These are phyloP conservation scores for Coemansia sp. DNA, from an alignment of 192 early-diverging fungal genomes.

Conservation along the genomic window DNA sequence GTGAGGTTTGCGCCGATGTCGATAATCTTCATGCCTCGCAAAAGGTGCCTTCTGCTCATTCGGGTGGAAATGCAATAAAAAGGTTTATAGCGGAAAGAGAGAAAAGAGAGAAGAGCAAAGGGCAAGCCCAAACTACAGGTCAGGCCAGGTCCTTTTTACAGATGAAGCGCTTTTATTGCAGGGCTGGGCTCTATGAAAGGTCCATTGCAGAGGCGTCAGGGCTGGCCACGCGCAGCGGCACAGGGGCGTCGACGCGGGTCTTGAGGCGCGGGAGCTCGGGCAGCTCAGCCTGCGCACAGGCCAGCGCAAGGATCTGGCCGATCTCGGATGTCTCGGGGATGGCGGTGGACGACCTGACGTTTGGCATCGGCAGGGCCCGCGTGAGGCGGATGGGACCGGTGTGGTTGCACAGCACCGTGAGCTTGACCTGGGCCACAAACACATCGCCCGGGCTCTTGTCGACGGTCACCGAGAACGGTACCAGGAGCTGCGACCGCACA, in stretches of 20 bases:
- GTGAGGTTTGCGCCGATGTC: constrained; percentile 92
- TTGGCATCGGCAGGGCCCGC: constrained; percentile 65
- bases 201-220: constrained; percentile 26
- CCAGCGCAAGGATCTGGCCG: constrained; percentile 45
- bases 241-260: constrained; percentile 24
- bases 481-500: constrained; percentile 62
- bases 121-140: no score
- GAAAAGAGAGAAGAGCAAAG: neutral
- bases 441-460: constrained; percentile 53
- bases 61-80: neutral
- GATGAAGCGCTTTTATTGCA: no score
- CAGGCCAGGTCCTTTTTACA: no score
- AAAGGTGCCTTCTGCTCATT: neutral
- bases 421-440: constrained; percentile 74
- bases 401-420: constrained; percentile 64
- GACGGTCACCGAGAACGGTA: constrained; percentile 62
- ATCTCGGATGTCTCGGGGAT: constrained; percentile 53
- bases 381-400: constrained; percentile 70
- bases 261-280: constrained; percentile 51
- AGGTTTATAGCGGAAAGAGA: neutral
- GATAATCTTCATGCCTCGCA: constrained; percentile 42
- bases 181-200: constrained; percentile 6
- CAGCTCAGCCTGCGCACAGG: constrained; percentile 26
- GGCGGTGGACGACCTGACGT: constrained; percentile 69
- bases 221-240: constrained; percentile 11